These are phyloP conservation scores for Phanerochaete carnosa DNA, from an alignment of 768 basidiomycete genomes.

Conservation along the genomic window DNA sequence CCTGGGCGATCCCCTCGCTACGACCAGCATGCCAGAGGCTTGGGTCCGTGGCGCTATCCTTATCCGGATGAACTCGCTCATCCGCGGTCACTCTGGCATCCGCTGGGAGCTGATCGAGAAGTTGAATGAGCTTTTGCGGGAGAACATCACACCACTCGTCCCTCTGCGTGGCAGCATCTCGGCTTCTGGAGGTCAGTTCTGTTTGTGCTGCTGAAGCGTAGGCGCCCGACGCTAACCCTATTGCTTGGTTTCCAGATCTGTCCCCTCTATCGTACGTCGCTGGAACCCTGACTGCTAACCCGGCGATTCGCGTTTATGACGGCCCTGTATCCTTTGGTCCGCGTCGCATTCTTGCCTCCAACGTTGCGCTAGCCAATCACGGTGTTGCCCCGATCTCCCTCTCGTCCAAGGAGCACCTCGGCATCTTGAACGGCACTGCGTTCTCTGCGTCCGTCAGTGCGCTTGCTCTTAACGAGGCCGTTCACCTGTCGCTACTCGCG, in stretches of 20 bases:
- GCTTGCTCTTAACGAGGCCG: constrained; percentile 71
- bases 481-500: constrained; percentile 62
- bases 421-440: too few relatives aligned
- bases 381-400: constrained; percentile 62
- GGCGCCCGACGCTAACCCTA: too few relatives aligned
- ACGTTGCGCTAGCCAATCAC: constrained; percentile 56
- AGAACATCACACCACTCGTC: constrained; percentile 77
- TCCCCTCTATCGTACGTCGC: constrained; percentile 82
- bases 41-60: constrained; percentile 89
- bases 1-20: constrained; percentile 63
- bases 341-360: constrained; percentile 50
- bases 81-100: too few relatives aligned
- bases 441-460: too few relatives aligned
- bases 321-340: constrained; percentile 45
- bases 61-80: constrained; percentile 84
- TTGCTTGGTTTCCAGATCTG: too few relatives aligned
- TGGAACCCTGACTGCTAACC: constrained; percentile 75
- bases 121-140: constrained; percentile 67
- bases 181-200: constrained; percentile 66
- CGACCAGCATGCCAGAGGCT: constrained; percentile 76
- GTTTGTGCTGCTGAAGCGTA: too few relatives aligned
- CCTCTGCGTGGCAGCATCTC: constrained; percentile 86
- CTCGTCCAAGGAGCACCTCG: too few relatives aligned
- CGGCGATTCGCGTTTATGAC: constrained; percentile 69
- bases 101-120: constrained; percentile 77